Conservation (phyloP, 2,329 filamentous ascomycete species). For the Xylariaceae sp. region DNA sequence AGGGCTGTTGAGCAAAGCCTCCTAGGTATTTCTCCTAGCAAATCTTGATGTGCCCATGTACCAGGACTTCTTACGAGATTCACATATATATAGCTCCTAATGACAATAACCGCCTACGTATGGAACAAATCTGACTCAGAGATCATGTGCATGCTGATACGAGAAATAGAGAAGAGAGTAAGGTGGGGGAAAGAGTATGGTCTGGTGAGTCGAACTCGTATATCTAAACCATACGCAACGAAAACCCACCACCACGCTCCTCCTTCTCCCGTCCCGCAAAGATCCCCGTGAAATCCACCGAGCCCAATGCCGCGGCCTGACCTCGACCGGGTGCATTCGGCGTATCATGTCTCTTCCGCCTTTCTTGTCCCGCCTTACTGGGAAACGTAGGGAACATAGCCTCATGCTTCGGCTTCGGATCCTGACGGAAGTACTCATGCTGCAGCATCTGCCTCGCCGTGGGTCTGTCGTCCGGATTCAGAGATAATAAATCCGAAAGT, state of each 20-base stretch:
- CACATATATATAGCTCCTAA: slow-evolving; percentile 24
- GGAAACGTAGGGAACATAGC: slow-evolving; percentile 97
- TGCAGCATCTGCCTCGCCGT: slow-evolving; percentile 67
- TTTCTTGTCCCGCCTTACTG: slow-evolving; percentile 89
- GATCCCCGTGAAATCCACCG: slow-evolving; percentile 64
- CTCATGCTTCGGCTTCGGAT: slow-evolving; percentile 82
- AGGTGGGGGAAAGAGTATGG: background rate
- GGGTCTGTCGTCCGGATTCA: slow-evolving; percentile 70
- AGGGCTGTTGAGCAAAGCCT: background rate
- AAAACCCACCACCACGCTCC: slow-evolving; percentile 61
- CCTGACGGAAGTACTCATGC: slow-evolving; percentile 82
- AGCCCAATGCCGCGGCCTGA: slow-evolving; percentile 50
- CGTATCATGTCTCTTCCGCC: slow-evolving; percentile 62
- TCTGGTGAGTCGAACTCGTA: background rate
- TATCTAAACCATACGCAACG: slow-evolving; percentile 53
- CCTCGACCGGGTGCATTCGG: slow-evolving; percentile 81
- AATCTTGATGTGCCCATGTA: background rate
- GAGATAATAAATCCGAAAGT: slow-evolving; percentile 62
- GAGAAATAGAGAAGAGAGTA: background rate
- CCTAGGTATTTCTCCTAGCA: background rate
- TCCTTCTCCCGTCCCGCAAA: slow-evolving; percentile 63
- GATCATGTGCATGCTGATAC: background rate
- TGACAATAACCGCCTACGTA: slow-evolving; percentile 15
- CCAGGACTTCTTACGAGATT: slow-evolving; percentile 9
- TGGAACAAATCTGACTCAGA: background rate